Conservation (phyloP, 352 stramenopile species). For the Phytopythium kandeliae region DNA sequence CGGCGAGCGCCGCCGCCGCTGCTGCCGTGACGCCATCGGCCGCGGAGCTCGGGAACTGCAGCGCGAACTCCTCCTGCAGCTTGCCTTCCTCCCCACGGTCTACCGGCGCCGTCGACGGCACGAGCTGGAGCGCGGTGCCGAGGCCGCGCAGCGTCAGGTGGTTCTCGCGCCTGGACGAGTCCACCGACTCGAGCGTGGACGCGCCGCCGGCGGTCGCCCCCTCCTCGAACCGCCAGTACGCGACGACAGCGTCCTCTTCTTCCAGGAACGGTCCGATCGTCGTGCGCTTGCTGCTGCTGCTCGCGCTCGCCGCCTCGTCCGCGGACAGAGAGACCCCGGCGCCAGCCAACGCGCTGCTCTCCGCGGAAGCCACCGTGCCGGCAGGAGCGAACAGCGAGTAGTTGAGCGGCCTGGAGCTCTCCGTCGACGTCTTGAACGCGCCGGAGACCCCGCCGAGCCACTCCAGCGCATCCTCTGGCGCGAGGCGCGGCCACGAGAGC, state of each 20-base stretch:
- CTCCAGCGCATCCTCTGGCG: conserved; percentile 63
- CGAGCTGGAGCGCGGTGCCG: conserved; percentile 26
- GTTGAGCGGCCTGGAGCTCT: conserved; percentile 51
- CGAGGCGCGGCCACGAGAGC: conserved; percentile 60
- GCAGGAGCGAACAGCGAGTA: conserved; percentile 37
- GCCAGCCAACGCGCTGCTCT: conserved; percentile 1
- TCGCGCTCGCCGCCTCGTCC: background rate
- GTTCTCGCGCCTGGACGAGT: conserved; percentile 84
- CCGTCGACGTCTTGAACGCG: conserved; percentile 31
- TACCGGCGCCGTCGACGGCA: conserved; percentile 55
- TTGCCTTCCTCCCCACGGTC: conserved; percentile 69
- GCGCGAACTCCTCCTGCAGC: conserved; percentile 59
- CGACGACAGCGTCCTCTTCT: conserved; percentile 78
- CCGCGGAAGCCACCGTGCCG: too few species aligned
- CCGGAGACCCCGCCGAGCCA: conserved; percentile 39
- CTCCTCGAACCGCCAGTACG: conserved; percentile 87
- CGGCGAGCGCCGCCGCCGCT: too few species aligned
- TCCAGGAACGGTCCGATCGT: conserved; percentile 81
- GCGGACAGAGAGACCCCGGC: conserved; percentile 3
- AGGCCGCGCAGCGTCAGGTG: conserved; percentile 49
- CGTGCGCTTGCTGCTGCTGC: conserved; percentile 36
- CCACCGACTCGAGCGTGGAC: conserved; percentile 41
- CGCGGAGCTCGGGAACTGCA: conserved; percentile 37
- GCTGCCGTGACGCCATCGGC: conserved; percentile 6
- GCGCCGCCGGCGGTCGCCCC: conserved; percentile 17